phyloP scores from a whole-genome alignment of 2,329 filamentous ascomycete genomes.

The Zalaria sp. region DNA sequence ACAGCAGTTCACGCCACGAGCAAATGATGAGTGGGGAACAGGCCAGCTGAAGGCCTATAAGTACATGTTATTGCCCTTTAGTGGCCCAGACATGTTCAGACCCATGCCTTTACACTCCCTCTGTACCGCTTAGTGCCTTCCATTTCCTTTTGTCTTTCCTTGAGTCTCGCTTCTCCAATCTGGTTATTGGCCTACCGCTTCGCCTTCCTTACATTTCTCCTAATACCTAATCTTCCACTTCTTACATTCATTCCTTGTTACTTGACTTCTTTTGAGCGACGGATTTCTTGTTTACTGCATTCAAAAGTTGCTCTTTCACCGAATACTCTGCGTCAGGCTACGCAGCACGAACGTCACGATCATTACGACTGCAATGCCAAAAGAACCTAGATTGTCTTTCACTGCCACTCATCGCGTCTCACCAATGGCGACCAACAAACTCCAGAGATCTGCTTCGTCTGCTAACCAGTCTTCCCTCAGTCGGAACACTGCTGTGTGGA shows the following conservation, averaged over 20 bases:
- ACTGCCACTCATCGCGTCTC: slow-evolving; percentile 8
- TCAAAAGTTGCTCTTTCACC: background rate
- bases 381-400: slow-evolving; percentile 20
- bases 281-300: slow-evolving; percentile 2
- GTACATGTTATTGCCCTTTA: slow-evolving; percentile 1
- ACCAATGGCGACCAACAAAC: slow-evolving; percentile 16
- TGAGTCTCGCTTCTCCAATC: slow-evolving; percentile 13
- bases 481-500: slow-evolving; percentile 44
- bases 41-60: slow-evolving; percentile 11
- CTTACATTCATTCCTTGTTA: slow-evolving; percentile 6
- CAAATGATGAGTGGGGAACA: background rate
- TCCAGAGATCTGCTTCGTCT: slow-evolving; percentile 14
- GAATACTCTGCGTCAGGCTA: background rate
- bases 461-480: slow-evolving; percentile 10
- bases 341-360: slow-evolving; percentile 3
- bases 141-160: slow-evolving; percentile 14
- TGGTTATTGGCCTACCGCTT: slow-evolving; percentile 8
- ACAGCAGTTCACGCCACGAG: background rate
- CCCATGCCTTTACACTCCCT: slow-evolving; percentile 3
- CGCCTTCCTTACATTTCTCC: background rate
- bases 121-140: slow-evolving; percentile 6
- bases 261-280: slow-evolving; percentile 8
- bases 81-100: slow-evolving; percentile 3
- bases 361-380: slow-evolving; percentile 24
- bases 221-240: slow-evolving; percentile 3